Conservation (phyloP, 2,329 filamentous ascomycete genomes). For the Aspergillus jensenii region DNA sequence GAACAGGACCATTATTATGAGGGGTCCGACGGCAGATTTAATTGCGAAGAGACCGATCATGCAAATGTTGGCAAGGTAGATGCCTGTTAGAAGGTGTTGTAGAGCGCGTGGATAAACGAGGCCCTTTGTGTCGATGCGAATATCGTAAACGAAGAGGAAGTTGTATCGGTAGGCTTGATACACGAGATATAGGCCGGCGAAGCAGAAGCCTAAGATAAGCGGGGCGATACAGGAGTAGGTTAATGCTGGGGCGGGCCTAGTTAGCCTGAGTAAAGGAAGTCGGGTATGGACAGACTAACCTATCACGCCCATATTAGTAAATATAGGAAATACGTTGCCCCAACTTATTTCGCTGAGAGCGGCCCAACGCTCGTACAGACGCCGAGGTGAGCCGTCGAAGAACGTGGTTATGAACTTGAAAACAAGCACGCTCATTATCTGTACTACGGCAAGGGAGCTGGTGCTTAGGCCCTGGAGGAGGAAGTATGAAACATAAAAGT, state of each 20-base stretch:
- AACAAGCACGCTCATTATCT: constrained; percentile 69
- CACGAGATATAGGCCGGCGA: constrained; percentile 73
- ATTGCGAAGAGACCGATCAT: constrained; percentile 82
- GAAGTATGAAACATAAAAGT: constrained; percentile 95
- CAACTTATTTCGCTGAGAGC: constrained; percentile 73
- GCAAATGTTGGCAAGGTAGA: constrained; percentile 82
- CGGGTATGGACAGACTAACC: constrained; percentile 50
- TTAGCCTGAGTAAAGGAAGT: neutral
- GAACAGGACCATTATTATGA: constrained; percentile 75
- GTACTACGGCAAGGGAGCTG: constrained; percentile 70
- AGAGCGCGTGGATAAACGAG: constrained; percentile 83
- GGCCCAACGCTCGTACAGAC: constrained; percentile 74
- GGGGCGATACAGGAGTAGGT: constrained; percentile 87
- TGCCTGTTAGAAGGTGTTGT: constrained; percentile 77
- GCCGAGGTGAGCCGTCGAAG: constrained; percentile 69
- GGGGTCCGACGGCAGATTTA: constrained; percentile 60
- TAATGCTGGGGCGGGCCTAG: constrained; percentile 57
- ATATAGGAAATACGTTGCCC: constrained; percentile 78
- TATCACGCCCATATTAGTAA: constrained; percentile 79
- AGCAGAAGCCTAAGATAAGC: constrained; percentile 77
- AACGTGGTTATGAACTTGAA: constrained; percentile 72
- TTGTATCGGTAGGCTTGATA: constrained; percentile 91
- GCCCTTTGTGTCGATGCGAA: constrained; percentile 80
- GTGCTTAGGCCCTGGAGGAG: constrained; percentile 83
- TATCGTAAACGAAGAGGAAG: constrained; percentile 79